Evolutionary conservation across 2,329 filamentous ascomycete genomes (phyloP).

Genomic region (Fusarium scirpi): DNA sequence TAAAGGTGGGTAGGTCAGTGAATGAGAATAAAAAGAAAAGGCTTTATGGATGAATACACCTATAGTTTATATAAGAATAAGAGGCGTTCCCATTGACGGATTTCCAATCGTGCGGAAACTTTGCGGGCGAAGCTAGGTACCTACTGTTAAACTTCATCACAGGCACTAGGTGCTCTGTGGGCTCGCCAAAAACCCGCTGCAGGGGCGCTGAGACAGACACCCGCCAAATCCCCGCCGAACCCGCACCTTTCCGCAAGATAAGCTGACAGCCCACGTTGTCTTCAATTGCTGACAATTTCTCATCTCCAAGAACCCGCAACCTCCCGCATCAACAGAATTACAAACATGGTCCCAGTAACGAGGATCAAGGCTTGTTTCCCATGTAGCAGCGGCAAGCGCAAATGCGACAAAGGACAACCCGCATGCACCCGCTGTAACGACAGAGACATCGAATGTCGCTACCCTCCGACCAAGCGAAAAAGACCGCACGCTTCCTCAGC

Average conservation of each 20-base stretch:
- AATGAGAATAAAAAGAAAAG: not conserved
- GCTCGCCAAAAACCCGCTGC: not conserved
- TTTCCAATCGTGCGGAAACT: not conserved
- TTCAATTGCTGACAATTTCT: not conserved
- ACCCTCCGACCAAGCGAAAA: constrained; percentile 6
- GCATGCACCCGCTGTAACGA: constrained; percentile 6
- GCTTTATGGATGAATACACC: not conserved
- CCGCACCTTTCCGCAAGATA: not conserved
- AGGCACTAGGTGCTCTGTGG: too few species aligned
- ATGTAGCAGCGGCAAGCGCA: constrained; percentile 4
- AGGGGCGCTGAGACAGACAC: not conserved
- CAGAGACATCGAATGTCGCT: constrained; percentile 14
- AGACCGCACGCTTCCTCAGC: not conserved
- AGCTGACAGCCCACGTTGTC: constrained; percentile 7
- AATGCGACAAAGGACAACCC: constrained; percentile 18
- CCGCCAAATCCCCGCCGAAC: not conserved
- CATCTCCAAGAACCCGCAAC: not conserved
- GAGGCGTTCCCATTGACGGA: not conserved
- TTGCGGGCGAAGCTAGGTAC: not conserved
- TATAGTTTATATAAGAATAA: not conserved
- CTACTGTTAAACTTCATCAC: not conserved
- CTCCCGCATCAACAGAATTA: not conserved
- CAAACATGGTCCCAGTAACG: not conserved
- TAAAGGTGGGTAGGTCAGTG: too few species aligned
- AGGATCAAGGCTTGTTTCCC: constrained; percentile 12